Evolutionary conservation across 768 basidiomycete species (phyloP), one percentile per base, ranked within the genome.

Genomic region (Tulasnella sp.): DNA sequence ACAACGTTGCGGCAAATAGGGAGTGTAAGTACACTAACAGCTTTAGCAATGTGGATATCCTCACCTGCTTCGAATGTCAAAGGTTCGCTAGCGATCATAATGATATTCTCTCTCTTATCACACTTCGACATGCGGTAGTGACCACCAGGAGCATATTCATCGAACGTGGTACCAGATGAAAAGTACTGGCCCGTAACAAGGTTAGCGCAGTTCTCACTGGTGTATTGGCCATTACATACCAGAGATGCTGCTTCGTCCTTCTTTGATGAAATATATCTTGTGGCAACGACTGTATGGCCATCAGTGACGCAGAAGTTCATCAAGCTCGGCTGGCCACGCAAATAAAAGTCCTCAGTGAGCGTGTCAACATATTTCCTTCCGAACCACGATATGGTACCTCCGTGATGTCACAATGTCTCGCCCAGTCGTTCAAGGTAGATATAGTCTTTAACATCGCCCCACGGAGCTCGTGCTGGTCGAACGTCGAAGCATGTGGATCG

Each of bases 301-400:
- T 99, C 96, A 3, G 92, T 93, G 29, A 98, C 85, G 65, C 91
- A 93, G 68, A 94, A 99, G 68, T 98, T 98, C 84, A 92, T 79
- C 54, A 93, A 72, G 66, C 87, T 88, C 12, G 92, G 93, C 82
- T 91, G 63, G 8, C n/a, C n/a, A 38, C 5, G 15, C 59, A 55
- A 61, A 54, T 8, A 42, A 25, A 25, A 24, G 31, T 57, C 29
- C 61, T 4, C 38, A 54, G 21, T 24, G 2, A 30, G 10, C n/a
- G 17, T 34, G 54, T 5, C 41, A 51, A 30, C 49, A 24, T 27
- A 41, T 34, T 21, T 41, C 29, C 50, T 38, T 5, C 44, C 22
- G 31, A 22, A 19, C 8, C n/a, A 52, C 34, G 53, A 27, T 49
- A 45, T 59, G 67, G 42, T 63, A 85, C 87, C 76, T 92, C 89